Evolutionary conservation across 164 flowering plant species (phyloP), one percentile per base, ranked within the genome.

Genomic region (Tetrastigma voinierianum): DNA sequence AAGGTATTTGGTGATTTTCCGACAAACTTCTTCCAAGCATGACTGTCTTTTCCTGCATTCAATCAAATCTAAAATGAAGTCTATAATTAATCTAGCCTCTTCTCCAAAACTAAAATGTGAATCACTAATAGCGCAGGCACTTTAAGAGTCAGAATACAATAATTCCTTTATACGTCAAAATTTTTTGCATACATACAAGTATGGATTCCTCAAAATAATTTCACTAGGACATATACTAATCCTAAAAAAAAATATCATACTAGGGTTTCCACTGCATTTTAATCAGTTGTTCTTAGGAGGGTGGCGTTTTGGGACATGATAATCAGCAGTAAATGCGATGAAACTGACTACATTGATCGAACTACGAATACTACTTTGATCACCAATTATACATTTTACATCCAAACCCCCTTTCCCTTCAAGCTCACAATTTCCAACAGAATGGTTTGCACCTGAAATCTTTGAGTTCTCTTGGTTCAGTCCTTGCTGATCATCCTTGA

Each of bases 31-130:
- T n/a, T 43, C 58, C 65, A 51, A 56, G 70, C 77, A 44, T 57
- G 59, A 51, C 47, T 73, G 44, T 59, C 56, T 57, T 67, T 65
- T 56, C 81, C 84, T 83, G 81, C 80, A 77, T 46, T 25, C 67
- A 76, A 65, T 62, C 56, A 67, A 45, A 56, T 68, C 62, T 53
- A 72, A 66, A n/a, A 45, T 59, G 19, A 56, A 62, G 12, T 32
- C 0, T 32, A 32, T 32, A 32, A 23, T n/a, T 13, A 2, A 11
- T 18, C 45, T 19, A 24, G 9, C 46, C 18, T 57, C 45, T 57
- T 9, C 9, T 46, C 45, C 45, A 57, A n/a, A 21, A 9, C 47
- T 15, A 10, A 48, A 7, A 47, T 20, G 5, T 44, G n/a, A 61
- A 61, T 14, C 23, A 20, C 2, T 62, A 44, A 72, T 40, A 64